Conservation (phyloP, 345 rosid genomes). For the Bruguiera sexangula region DNA sequence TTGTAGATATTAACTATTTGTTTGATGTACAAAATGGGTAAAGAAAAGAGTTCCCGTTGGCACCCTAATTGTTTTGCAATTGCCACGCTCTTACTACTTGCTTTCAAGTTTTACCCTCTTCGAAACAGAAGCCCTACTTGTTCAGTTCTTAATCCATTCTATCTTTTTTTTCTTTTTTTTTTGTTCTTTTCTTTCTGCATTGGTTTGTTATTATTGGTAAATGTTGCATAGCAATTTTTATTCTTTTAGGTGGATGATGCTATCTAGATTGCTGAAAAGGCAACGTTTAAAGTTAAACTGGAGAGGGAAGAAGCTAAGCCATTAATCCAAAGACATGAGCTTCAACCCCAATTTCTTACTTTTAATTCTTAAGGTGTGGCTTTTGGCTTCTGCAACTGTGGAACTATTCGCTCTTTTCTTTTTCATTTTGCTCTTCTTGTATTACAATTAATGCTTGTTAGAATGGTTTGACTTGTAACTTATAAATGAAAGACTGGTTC, state of each 20-base stretch:
- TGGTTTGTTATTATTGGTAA: constrained; percentile 16
- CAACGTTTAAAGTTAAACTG: constrained; percentile 43
- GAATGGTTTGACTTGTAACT: not conserved
- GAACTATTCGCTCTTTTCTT: constrained; percentile 19
- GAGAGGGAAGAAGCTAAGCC: constrained; percentile 63
- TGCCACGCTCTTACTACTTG: constrained; percentile 63
- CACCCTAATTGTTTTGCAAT: constrained; percentile 51
- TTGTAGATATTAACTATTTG: constrained; percentile 67
- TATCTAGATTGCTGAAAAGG: constrained; percentile 71
- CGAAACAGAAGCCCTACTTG: constrained; percentile 72
- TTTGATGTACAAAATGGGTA: constrained; percentile 65
- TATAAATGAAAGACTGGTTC: not conserved
- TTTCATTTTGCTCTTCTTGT: not conserved
- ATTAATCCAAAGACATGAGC: constrained; percentile 54
- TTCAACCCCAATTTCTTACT: constrained; percentile 52
- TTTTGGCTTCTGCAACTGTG: constrained; percentile 91
- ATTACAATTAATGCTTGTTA: not conserved
- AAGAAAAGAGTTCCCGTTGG: constrained; percentile 66
- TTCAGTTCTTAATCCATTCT: constrained; percentile 30
- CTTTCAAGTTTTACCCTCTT: constrained; percentile 66
- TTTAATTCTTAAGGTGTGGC: constrained; percentile 53
- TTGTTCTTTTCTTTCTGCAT: constrained; percentile 4
- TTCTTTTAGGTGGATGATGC: constrained; percentile 76
- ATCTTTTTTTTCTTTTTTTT: not conserved
- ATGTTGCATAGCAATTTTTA: constrained; percentile 8